Conservation (phyloP, 2,329 filamentous ascomycete genomes). For the Chrysosporium queenslandicum region DNA sequence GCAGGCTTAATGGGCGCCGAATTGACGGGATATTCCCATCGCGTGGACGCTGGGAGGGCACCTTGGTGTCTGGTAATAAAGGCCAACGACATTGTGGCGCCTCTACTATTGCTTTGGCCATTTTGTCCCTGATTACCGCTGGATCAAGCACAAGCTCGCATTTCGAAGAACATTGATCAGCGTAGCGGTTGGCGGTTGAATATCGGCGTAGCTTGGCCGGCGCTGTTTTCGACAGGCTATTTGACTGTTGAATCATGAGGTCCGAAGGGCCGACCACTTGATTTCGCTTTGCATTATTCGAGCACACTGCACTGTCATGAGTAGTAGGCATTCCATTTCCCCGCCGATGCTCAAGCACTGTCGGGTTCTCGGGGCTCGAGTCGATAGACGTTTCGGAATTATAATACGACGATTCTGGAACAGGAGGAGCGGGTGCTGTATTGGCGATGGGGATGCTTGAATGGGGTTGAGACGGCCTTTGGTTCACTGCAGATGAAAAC, state of each 20-base stretch:
- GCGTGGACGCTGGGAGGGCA: not conserved
- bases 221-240: not conserved
- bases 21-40: not conserved
- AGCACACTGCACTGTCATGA: not conserved
- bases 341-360: not conserved
- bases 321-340: not conserved
- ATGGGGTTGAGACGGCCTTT: not conserved
- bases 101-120: not conserved
- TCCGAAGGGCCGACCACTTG: not conserved
- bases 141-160: not conserved
- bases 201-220: constrained; percentile 8
- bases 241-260: not conserved
- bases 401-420: not conserved
- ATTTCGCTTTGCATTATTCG: not conserved
- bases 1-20: constrained; percentile 7
- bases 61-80: not conserved
- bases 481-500: constrained; percentile 2
- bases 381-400: constrained; percentile 8
- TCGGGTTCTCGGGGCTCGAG: not conserved
- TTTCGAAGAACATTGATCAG: not conserved
- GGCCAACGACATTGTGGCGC: not conserved
- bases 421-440: not conserved
- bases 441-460: not conserved
- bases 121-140: not conserved
- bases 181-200: constrained; percentile 8